Evolutionary conservation across 257 asterid genomes (phyloP).

Genomic region (Plantago ovata): DNA sequence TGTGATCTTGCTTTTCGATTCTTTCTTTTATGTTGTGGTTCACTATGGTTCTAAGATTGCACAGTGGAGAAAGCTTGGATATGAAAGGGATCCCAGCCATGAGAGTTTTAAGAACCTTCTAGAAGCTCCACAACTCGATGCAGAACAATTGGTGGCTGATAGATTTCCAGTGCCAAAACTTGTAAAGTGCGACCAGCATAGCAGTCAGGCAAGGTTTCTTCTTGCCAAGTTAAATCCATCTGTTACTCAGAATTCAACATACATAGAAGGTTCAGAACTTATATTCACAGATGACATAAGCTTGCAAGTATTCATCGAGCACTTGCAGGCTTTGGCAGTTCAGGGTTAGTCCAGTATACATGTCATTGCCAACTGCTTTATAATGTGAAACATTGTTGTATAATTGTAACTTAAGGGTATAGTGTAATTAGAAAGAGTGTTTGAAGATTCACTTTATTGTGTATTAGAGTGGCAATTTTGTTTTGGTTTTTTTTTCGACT

Average conservation of each 20-base stretch:
- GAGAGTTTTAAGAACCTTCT: slow-evolving; percentile 70
- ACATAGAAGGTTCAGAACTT: slow-evolving; percentile 53
- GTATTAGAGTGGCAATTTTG: slow-evolving; percentile 6
- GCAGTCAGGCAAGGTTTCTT: slow-evolving; percentile 94
- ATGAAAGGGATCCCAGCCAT: slow-evolving; percentile 66
- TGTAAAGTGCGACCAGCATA: slow-evolving; percentile 84
- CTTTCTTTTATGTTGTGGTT: slow-evolving; percentile 73
- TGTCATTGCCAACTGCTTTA: slow-evolving; percentile 8
- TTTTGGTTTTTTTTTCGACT: not conserved
- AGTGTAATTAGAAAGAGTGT: slow-evolving; percentile 13
- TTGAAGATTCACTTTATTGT: slow-evolving; percentile 10
- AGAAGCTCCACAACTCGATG: slow-evolving; percentile 88
- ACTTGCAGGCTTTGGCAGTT: slow-evolving; percentile 85
- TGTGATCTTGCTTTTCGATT: slow-evolving; percentile 84
- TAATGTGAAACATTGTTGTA: slow-evolving; percentile 20
- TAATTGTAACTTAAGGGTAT: slow-evolving; percentile 17
- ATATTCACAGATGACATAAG: slow-evolving; percentile 85
- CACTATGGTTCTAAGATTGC: slow-evolving; percentile 89
- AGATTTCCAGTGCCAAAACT: slow-evolving; percentile 84
- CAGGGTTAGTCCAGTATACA: slow-evolving; percentile 48
- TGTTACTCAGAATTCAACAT: slow-evolving; percentile 60
- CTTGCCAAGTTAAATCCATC: slow-evolving; percentile 93
- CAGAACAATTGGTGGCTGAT: slow-evolving; percentile 65
- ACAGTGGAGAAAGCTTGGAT: slow-evolving; percentile 84
- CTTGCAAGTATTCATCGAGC: slow-evolving; percentile 76